Evolutionary conservation across 768 basidiomycete species (phyloP), one percentile per base, ranked within the genome.

Genomic region (Suillus cothurnatus): DNA sequence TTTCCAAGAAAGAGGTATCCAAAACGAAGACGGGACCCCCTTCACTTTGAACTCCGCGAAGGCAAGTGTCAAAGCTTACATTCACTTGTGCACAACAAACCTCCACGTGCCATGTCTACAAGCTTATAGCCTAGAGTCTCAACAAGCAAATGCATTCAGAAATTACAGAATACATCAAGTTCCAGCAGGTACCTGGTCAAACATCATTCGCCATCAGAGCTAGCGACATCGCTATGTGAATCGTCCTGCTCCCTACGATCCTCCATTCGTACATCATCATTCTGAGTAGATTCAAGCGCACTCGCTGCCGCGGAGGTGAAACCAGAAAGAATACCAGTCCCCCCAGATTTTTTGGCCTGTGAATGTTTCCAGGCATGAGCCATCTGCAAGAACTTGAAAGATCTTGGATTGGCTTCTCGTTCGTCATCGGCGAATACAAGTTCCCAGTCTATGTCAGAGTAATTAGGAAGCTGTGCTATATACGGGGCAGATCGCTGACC

Each of bases 371-470:
- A 98, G 0, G 90, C 90, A 73, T 96, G 95, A 0, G 97, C 97
- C 84, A 92, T 94, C 75, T 96, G 91, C 74, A 98, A 81, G 83
- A 99, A 95, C 72, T 95, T 97, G 89, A 95, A 97, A 0, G 93
- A 87, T 0, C 94, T 90, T 0, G 96, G 94, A 72, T 97, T 97
- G 55, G 91, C 87, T 72, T 97, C 96, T 61, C 90, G 85, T 72
- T 97, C 95, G 84, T 99, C 97, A 81, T 98, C 97, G 32, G 95
- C 89, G 76, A 98, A 99, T 26, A 96, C 89, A 72, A 96, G 87
- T 72, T 97, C 96, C 89, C 92, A 97, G 71, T 97, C 96, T 95
- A 64, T 15, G 50, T 62, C n/a, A 50, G 34, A 6, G 23, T 68
- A 26, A 69, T 41, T 45, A 38, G 63, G 34, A 59, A 45, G 38